Percentiles rank a stretch among this genome's conserved stretches.
Conservation (phyloP, 371 early-diverging fungal genomes). For the Massospora cicadina region DNA sequence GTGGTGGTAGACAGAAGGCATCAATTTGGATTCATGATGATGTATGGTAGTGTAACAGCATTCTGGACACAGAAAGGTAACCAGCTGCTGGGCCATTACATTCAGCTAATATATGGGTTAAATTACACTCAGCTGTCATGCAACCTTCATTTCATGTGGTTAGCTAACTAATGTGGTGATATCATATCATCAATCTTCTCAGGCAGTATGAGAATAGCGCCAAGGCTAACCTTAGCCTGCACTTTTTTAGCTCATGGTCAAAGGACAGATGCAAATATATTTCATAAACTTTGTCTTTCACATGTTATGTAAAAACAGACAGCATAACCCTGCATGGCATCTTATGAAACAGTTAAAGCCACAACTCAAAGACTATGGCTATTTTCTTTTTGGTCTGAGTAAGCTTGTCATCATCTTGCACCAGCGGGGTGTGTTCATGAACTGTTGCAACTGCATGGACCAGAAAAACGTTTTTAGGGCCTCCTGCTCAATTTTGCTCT, state of each 20-base stretch:
- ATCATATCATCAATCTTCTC: conserved; percentile 67
- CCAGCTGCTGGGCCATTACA: conserved; percentile 61
- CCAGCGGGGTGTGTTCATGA: conserved; percentile 77
- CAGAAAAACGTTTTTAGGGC: conserved; percentile 42
- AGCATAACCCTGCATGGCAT: conserved; percentile 48
- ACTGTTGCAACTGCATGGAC: conserved; percentile 91
- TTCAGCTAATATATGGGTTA: conserved; percentile 48
- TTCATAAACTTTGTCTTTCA: conserved; percentile 76
- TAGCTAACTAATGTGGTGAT: conserved; percentile 47
- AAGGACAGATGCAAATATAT: conserved; percentile 18
- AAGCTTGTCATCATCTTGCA: conserved; percentile 28
- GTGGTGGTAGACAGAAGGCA: conserved; percentile 35
- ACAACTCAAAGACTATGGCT: conserved; percentile 34
- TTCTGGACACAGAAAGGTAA: conserved; percentile 92
- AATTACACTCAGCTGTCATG: conserved; percentile 60
- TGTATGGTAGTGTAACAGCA: conserved; percentile 90
- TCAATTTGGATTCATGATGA: conserved; percentile 52
- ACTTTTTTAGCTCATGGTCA: conserved; percentile 39
- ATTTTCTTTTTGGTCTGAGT: conserved; percentile 40
- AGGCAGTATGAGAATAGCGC: conserved; percentile 37
- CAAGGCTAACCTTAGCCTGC: conserved; percentile 48
- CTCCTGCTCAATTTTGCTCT: conserved; percentile 14
- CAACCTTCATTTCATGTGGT: conserved; percentile 59
- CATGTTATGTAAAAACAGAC: conserved; percentile 51
- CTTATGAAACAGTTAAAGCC: conserved; percentile 29